These are phyloP conservation scores for Apiospora malaysiana DNA, from an alignment of 2,329 filamentous ascomycete species.

Conservation along the genomic window DNA sequence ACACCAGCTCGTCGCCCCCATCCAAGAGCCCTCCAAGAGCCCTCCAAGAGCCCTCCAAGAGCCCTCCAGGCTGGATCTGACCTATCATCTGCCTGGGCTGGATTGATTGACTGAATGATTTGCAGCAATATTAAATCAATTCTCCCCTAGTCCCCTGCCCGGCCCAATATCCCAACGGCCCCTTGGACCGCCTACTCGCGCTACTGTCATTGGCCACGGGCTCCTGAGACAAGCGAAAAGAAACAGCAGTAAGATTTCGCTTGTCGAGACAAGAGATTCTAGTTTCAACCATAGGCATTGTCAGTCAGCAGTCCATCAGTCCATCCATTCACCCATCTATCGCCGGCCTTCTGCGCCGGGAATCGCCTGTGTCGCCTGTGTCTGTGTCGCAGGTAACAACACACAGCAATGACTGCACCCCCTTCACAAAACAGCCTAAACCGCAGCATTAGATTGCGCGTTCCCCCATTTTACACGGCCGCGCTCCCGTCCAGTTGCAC, in stretches of 20 bases:
- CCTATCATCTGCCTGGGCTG: neutral
- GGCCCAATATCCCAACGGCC: slow-evolving; percentile 13
- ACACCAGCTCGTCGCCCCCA: too few relatives aligned
- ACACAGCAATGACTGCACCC: neutral
- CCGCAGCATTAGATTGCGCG: slow-evolving; percentile 3
- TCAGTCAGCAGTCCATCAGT: too few relatives aligned
- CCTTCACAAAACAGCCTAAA: slow-evolving; percentile 2
- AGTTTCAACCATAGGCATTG: neutral
- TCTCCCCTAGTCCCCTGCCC: neutral
- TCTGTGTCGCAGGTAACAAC: slow-evolving; percentile 12
- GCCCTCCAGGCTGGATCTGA: neutral
- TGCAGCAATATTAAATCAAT: neutral
- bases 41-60: too few relatives aligned
- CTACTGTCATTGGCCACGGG: neutral
- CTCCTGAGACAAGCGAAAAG: neutral
- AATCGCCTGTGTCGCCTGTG: neutral
- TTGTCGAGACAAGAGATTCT: slow-evolving; percentile 16
- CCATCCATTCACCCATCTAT: too few relatives aligned
- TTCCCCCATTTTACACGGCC: neutral
- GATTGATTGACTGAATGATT: neutral
- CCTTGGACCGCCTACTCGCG: neutral
- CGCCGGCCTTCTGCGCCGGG: neutral
- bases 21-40: too few relatives aligned
- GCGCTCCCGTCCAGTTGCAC: neutral
- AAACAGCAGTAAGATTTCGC: neutral